phyloP scores from a whole-genome alignment of 768 basidiomycete species.

The Panus rudis region DNA sequence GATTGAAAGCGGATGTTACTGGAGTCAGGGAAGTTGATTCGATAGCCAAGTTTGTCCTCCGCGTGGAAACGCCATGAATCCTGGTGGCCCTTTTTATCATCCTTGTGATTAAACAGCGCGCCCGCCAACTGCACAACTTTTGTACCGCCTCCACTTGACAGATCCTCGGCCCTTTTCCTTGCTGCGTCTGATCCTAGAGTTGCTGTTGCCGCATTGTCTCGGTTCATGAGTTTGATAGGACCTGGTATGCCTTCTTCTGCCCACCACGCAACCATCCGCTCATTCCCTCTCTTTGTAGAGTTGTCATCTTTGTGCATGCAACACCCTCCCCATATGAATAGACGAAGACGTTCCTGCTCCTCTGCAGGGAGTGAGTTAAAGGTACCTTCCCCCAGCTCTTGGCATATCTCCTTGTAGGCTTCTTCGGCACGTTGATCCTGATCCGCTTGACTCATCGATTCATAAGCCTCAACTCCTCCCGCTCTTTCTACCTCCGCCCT shows the following conservation, averaged over 20 bases:
- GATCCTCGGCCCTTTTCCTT: slow-evolving; percentile 13
- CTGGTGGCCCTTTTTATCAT: slow-evolving; percentile 29
- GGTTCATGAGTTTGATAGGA: slow-evolving; percentile 25
- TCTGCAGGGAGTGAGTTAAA: slow-evolving; percentile 10
- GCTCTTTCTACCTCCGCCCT: neutral
- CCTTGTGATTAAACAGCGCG: slow-evolving; percentile 27
- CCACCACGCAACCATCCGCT: slow-evolving; percentile 25
- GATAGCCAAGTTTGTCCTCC: slow-evolving; percentile 14
- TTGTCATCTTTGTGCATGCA: slow-evolving; percentile 35
- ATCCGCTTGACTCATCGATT: slow-evolving; percentile 5
- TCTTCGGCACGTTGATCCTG: slow-evolving; percentile 13
- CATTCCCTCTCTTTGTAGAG: slow-evolving; percentile 24
- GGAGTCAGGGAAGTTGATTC: slow-evolving; percentile 26
- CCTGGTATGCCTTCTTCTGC: slow-evolving; percentile 7
- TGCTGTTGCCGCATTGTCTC: slow-evolving; percentile 20
- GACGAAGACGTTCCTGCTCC: slow-evolving; percentile 12
- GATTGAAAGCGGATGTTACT: slow-evolving; percentile 31
- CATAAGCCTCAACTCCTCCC: neutral
- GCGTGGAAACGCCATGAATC: slow-evolving; percentile 22
- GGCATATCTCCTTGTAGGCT: slow-evolving; percentile 12
- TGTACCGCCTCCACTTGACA: slow-evolving; percentile 18
- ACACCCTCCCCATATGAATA: slow-evolving; percentile 32
- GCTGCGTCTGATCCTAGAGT: slow-evolving; percentile 8
- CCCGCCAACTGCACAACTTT: slow-evolving; percentile 24
- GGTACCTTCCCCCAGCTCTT: slow-evolving; percentile 11